Evolutionary conservation across 2,329 filamentous ascomycete species (phyloP), one percentile per base, ranked within the genome.

Genomic region (Dactylonectria macrodidyma): DNA sequence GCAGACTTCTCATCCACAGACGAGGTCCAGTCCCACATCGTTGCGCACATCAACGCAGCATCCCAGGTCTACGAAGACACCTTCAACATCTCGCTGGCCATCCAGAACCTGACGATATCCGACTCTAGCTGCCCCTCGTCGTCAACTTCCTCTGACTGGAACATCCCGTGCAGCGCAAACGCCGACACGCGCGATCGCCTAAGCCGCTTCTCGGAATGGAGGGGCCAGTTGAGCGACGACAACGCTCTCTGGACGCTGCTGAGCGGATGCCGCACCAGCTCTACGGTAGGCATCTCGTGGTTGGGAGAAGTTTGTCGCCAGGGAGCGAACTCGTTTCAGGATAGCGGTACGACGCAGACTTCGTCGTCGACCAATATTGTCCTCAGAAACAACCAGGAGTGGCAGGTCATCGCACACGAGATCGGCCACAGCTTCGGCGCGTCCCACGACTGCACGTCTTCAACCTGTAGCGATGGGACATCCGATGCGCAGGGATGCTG

Each of bases 341-440:
- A 58, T 56, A 48, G 91, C 91, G 95, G 78, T 95, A 30, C 26
- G 26, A 93, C 94, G 91, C 96, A 78, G 48, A 68, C 69, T 5
- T 62, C 66, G 0, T 92, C 97, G 64, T 93, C 97, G 78, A 94
- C 95, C 19, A 95, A 97, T 76, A 71, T 74, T 1, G 92, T 97
- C 16, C 89, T 94, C 6, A 89, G 90, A 58, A 96, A 93, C 0
- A 84, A 86, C 16, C 91, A 89, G 3, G 93, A 96, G 77, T 97
- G 94, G 94, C 93, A 97, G 77, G 92, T 97, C 67, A 92, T 97
- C 79, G 94, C 94, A 24, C 94, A 97, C 76, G 94, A 97, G 80
- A 90, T 91, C 2, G 94, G 93, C 1, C 94, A 97, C 79, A 74
- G 73, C 41, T 66, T 74, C 38, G 72, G 72, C 1, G 72, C 72